phyloP scores from a whole-genome alignment of 1,284 basidiomycete genomes.

The Entoloma clypeatum region DNA sequence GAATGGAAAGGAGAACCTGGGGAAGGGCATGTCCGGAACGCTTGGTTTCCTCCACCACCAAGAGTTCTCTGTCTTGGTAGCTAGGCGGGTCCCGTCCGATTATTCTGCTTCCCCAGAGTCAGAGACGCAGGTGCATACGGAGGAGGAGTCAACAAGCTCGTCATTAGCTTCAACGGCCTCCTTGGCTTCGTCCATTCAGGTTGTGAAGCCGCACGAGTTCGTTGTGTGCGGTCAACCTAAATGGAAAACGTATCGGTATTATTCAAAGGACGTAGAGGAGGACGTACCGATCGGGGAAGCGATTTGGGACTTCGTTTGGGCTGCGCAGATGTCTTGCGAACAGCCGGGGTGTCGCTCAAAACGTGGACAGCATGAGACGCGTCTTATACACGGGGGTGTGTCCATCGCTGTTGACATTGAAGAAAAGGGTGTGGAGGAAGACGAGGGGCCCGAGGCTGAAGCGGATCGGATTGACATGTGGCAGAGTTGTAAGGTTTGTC shows the following conservation, averaged over 20 bases:
- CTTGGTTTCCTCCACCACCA: slow-evolving; percentile 59
- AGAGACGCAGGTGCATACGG: not conserved
- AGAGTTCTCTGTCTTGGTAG: slow-evolving; percentile 51
- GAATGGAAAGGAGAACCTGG: slow-evolving; percentile 43
- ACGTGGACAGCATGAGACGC: slow-evolving; percentile 44
- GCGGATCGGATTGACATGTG: slow-evolving; percentile 43
- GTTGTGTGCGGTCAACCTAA: slow-evolving; percentile 36
- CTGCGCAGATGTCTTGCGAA: slow-evolving; percentile 37
- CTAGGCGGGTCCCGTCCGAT: slow-evolving; percentile 37
- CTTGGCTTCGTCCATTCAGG: slow-evolving; percentile 7
- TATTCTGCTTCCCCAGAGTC: slow-evolving; percentile 5
- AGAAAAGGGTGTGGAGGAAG: slow-evolving; percentile 5
- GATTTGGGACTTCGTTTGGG: slow-evolving; percentile 32
- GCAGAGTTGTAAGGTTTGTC: slow-evolving; percentile 54
- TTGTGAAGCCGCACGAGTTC: slow-evolving; percentile 11
- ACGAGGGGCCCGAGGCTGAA: slow-evolving; percentile 17
- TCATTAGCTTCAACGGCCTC: slow-evolving; percentile 33
- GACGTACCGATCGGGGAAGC: slow-evolving; percentile 45
- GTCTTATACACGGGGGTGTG: slow-evolving; percentile 48
- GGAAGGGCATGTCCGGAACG: slow-evolving; percentile 47
- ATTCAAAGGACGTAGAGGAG: slow-evolving; percentile 25
- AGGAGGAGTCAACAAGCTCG: not conserved
- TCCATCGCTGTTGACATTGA: slow-evolving; percentile 38
- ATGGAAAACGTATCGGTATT: slow-evolving; percentile 51
- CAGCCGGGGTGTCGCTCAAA: slow-evolving; percentile 38